Percentiles rank a stretch among this genome's conserved stretches.
phyloP scores from a whole-genome alignment of 176 grass and related monocot species.

The Carex parvula region DNA sequence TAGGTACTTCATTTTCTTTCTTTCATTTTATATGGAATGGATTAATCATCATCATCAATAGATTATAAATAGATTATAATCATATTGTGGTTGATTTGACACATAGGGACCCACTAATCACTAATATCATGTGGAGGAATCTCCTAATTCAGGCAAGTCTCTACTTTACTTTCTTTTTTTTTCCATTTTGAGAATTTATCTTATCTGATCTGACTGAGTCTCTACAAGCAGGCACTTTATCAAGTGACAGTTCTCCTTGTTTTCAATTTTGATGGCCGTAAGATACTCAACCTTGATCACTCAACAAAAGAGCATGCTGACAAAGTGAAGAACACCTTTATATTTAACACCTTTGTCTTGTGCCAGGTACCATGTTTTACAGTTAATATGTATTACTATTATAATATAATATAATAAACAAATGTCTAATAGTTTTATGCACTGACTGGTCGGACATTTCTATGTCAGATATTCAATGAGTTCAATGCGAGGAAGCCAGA shows the following conservation, averaged over 20 bases:
- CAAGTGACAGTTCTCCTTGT: conserved; percentile 77
- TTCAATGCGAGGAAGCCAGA: conserved; percentile 90
- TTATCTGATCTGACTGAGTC: neutral
- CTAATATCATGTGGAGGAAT: conserved; percentile 99
- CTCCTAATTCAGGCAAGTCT: conserved; percentile 71
- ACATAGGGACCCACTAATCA: conserved; percentile 80
- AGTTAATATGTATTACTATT: no score
- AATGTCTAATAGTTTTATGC: neutral
- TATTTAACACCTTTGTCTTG: conserved; percentile 94
- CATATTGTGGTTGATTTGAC: conserved; percentile 11
- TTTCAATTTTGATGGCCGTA: conserved; percentile 66
- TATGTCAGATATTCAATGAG: conserved; percentile 84
- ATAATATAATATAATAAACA: neutral
- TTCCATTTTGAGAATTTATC: conserved; percentile 7
- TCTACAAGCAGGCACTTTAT: conserved; percentile 61
- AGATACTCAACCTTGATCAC: conserved; percentile 47
- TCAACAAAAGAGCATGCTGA: conserved; percentile 49
- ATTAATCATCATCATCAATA: conserved; percentile 1
- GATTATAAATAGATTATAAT: neutral
- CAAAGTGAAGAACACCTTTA: conserved; percentile 76
- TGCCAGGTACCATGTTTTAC: conserved; percentile 53
- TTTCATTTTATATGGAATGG: neutral
- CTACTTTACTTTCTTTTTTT: conserved; percentile 14
- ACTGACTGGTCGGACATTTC: neutral
- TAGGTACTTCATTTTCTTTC: conserved; percentile 47